Evolutionary conservation across 2,329 filamentous ascomycete species (phyloP).

Genomic region (Nigrospora osmanthi): DNA sequence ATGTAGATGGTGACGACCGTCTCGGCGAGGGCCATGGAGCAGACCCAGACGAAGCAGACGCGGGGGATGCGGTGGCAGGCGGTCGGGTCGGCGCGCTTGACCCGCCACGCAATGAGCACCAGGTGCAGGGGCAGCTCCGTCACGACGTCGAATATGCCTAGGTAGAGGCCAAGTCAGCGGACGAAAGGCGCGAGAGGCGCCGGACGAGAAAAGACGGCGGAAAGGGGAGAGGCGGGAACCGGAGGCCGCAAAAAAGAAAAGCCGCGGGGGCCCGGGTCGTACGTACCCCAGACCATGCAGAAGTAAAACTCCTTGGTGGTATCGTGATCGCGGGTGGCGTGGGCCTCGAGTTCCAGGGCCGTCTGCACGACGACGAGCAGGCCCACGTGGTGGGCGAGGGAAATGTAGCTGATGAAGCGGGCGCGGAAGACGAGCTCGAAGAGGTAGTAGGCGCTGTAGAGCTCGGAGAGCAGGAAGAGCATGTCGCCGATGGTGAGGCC

Average conservation of each 20-base stretch:
- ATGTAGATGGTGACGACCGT: constrained; percentile 7
- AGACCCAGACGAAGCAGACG: background rate
- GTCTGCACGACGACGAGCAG: constrained; percentile 8
- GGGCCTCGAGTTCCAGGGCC: constrained; percentile 6
- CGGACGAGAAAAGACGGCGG: background rate
- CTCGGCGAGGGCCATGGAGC: constrained; percentile 1
- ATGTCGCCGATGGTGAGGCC: constrained; percentile 6
- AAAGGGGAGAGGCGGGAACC: no score
- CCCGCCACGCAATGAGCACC: background rate
- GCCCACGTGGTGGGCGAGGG: constrained; percentile 9
- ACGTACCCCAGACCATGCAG: background rate
- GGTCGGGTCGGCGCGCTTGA: background rate
- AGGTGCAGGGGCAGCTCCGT: background rate
- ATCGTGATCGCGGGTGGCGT: constrained; percentile 1
- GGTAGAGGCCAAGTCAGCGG: background rate
- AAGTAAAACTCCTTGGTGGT: constrained; percentile 1
- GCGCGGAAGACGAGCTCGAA: constrained; percentile 10
- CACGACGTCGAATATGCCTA: background rate
- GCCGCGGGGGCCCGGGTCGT: no score
- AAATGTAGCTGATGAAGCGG: constrained; percentile 7
- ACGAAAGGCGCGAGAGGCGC: background rate
- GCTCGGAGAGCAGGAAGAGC: constrained; percentile 6
- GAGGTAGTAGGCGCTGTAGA: constrained; percentile 10
- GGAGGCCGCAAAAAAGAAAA: no score
- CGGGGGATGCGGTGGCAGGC: background rate